Evolutionary conservation across 163 green algal genomes (phyloP).

Genomic region (Coccomyxa subellipsoidea): DNA sequence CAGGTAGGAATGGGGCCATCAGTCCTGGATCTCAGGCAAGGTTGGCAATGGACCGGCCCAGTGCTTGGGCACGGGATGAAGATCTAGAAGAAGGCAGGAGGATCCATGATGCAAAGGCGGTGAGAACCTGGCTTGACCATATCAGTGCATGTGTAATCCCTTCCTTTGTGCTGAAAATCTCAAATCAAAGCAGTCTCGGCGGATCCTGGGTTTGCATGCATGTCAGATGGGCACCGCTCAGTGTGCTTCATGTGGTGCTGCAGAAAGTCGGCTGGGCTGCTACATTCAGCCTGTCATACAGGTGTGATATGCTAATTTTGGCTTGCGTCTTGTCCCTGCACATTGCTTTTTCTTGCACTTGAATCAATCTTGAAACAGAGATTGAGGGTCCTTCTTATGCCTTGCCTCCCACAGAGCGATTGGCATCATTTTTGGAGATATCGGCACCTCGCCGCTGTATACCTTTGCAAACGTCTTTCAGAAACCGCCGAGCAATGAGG

Average conservation of each 20-base stretch:
- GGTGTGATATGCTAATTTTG: background rate
- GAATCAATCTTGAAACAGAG: no score
- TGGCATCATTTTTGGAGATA: constrained; percentile 24
- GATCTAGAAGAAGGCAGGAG: background rate
- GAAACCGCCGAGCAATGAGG: background rate
- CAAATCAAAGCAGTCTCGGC: no score
- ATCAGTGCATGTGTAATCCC: no score
- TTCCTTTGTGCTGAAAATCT: no score
- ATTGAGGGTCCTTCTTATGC: no score
- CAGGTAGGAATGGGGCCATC: constrained; percentile 1
- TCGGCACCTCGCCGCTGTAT: constrained; percentile 35
- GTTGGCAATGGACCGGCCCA: background rate
- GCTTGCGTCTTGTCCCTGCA: background rate
- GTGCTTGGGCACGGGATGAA: background rate
- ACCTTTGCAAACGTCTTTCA: constrained; percentile 13
- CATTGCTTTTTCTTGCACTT: no score
- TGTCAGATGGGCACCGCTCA: no score
- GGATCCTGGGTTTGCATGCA: no score
- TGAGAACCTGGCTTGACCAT: no score
- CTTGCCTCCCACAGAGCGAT: no score
- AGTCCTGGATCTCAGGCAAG: background rate
- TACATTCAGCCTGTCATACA: background rate
- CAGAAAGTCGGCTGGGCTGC: constrained; percentile 2
- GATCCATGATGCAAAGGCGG: background rate
- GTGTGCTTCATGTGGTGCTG: background rate